These are phyloP conservation scores for Hirsutella minnesotensis DNA, from an alignment of 2,329 filamentous ascomycete genomes.

Conservation along the genomic window DNA sequence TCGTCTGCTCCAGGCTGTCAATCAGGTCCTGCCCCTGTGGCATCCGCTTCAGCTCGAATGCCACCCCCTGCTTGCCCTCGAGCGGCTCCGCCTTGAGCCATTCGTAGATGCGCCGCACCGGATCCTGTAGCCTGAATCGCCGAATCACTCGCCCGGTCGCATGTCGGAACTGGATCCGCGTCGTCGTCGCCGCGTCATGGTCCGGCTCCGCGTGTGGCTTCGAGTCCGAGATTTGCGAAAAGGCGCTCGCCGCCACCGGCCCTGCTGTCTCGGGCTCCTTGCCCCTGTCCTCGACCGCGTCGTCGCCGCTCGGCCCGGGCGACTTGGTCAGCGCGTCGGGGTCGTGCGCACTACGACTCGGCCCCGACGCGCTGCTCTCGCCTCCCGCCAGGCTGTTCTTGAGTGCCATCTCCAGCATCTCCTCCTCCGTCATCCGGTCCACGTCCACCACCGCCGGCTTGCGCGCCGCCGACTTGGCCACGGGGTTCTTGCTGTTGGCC, in stretches of 20 bases:
- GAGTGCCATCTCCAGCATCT: slow-evolving; percentile 91
- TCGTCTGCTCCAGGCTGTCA: slow-evolving; percentile 57
- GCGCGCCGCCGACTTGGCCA: slow-evolving; percentile 55
- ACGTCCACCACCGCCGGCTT: slow-evolving; percentile 60
- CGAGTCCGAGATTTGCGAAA: slow-evolving; percentile 59
- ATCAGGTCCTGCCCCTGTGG: slow-evolving; percentile 70
- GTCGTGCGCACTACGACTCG: slow-evolving; percentile 52
- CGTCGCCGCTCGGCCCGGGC: slow-evolving; percentile 14
- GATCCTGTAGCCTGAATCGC: slow-evolving; percentile 66
- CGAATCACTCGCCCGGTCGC: slow-evolving; percentile 76
- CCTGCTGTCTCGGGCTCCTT: slow-evolving; percentile 29
- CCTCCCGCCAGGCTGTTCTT: slow-evolving; percentile 64
- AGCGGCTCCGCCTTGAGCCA: slow-evolving; percentile 88
- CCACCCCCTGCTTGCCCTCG: slow-evolving; percentile 63
- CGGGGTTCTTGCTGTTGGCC: slow-evolving; percentile 81
- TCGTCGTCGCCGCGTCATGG: slow-evolving; percentile 57
- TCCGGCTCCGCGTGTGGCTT: slow-evolving; percentile 70
- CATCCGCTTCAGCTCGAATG: slow-evolving; percentile 83
- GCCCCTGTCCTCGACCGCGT: slow-evolving; percentile 41
- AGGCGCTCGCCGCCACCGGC: slow-evolving; percentile 30
- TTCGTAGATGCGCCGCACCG: slow-evolving; percentile 78
- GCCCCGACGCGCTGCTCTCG: slow-evolving; percentile 20
- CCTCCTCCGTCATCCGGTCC: slow-evolving; percentile 86
- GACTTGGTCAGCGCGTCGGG: slow-evolving; percentile 80
- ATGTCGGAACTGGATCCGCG: slow-evolving; percentile 86